Evolutionary conservation across 225 moss, liverwort and hornwort species (phyloP).

Genomic region (Asterella californica): DNA sequence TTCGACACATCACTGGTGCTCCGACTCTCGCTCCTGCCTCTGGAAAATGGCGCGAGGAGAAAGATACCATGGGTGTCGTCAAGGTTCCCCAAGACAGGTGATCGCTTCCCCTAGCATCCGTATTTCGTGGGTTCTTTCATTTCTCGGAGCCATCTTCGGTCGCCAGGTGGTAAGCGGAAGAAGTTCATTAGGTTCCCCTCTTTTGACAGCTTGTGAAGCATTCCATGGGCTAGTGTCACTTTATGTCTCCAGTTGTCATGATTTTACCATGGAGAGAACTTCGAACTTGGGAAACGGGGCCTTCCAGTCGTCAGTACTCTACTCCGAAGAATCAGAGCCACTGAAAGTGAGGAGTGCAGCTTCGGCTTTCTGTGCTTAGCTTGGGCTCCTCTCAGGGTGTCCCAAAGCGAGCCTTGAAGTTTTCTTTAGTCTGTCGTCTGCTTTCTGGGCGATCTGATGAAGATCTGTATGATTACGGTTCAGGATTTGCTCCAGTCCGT

Average conservation of each 20-base stretch:
- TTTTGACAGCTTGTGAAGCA: no score
- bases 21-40: not conserved
- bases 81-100: constrained; percentile 45
- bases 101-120: not conserved
- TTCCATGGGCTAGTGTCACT: not conserved
- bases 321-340: not conserved
- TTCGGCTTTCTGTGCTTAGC: not conserved
- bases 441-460: not conserved
- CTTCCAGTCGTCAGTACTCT: not conserved
- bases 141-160: not conserved
- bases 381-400: no score
- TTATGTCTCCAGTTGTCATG: not conserved
- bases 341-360: not conserved
- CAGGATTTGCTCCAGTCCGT: no score
- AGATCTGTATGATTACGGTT: no score
- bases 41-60: constrained; percentile 38
- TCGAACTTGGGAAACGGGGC: not conserved
- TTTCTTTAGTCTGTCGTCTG: no score
- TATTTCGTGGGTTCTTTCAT: not conserved
- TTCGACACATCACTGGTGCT: constrained; percentile 19
- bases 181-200: not conserved
- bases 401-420: not conserved
- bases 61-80: constrained; percentile 45
- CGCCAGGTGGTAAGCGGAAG: not conserved
- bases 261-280: not conserved